Conservation (phyloP, 1,284 basidiomycete genomes). For the Puccinia hordei region DNA sequence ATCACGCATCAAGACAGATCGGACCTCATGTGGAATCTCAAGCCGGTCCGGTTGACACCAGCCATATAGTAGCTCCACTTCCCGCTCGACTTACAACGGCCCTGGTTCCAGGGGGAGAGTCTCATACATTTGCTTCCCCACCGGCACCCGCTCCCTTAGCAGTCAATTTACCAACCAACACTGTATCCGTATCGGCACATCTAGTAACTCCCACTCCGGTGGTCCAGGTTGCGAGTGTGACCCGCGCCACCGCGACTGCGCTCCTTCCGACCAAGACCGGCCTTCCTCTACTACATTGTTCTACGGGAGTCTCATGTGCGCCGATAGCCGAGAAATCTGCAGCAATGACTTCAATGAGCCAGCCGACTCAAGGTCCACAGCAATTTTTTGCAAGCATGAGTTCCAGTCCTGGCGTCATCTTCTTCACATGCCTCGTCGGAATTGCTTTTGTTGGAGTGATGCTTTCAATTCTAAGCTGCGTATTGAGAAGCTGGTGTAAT, state of each 20-base stretch:
- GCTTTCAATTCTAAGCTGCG: constrained; percentile 18
- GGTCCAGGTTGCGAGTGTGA: background rate
- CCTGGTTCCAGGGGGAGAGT: background rate
- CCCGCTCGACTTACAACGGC: background rate
- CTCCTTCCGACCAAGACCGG: background rate
- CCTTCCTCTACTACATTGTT: background rate
- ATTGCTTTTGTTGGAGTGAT: constrained; percentile 12
- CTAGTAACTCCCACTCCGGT: constrained; percentile 1
- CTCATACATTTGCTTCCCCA: background rate
- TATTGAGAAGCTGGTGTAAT: constrained; percentile 26
- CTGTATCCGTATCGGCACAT: background rate
- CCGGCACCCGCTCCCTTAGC: background rate
- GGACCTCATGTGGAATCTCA: background rate
- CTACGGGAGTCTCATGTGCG: background rate
- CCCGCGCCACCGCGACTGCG: background rate
- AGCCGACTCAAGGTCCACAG: constrained; percentile 20
- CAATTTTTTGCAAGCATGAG: constrained; percentile 10
- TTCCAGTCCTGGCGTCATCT: constrained; percentile 7
- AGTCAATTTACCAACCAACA: background rate
- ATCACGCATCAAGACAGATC: constrained; percentile 13
- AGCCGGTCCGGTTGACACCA: background rate
- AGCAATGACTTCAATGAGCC: background rate
- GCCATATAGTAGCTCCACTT: background rate
- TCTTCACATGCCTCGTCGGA: constrained; percentile 14
- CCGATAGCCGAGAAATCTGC: background rate